Conservation (phyloP, 192 early-diverging fungal species). For the Backusella sp. region DNA sequence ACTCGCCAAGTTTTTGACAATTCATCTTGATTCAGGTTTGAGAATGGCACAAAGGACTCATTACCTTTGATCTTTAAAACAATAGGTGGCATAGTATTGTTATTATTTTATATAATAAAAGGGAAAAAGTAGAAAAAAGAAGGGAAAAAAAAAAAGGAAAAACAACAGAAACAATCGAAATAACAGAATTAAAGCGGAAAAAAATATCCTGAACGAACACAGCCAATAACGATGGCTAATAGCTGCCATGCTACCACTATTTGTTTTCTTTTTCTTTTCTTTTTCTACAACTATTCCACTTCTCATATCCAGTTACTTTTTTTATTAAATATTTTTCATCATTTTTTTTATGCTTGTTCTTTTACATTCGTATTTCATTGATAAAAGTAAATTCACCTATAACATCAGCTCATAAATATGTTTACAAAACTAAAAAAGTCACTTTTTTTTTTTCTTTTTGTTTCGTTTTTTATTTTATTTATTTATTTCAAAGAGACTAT, state of each 20-base stretch:
- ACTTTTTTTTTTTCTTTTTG: not conserved
- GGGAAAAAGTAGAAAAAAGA: not conserved
- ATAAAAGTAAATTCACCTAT: not conserved
- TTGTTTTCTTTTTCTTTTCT: not conserved
- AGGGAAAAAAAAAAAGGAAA: not conserved
- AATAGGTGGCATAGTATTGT: slow-evolving; percentile 56
- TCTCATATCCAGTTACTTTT: no score
- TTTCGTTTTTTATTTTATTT: not conserved
- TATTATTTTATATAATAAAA: not conserved
- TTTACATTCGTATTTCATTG: not conserved
- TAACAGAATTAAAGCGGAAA: slow-evolving; percentile 5
- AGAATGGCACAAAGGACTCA: slow-evolving; percentile 66
- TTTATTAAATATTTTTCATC: no score
- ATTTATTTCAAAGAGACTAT: no score
- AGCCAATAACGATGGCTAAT: not conserved
- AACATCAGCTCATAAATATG: not conserved
- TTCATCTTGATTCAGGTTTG: slow-evolving; percentile 71
- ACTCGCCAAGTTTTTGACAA: slow-evolving; percentile 74
- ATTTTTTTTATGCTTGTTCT: not conserved
- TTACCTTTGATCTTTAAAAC: slow-evolving; percentile 70
- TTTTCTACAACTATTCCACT: not conserved
- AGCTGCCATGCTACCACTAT: not conserved
- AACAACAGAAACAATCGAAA: slow-evolving; percentile 6
- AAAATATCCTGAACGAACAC: not conserved
- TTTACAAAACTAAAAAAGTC: not conserved